phyloP scores from a whole-genome alignment of 805 yeast species.

The Yamadazyma paraphyllophila region DNA sequence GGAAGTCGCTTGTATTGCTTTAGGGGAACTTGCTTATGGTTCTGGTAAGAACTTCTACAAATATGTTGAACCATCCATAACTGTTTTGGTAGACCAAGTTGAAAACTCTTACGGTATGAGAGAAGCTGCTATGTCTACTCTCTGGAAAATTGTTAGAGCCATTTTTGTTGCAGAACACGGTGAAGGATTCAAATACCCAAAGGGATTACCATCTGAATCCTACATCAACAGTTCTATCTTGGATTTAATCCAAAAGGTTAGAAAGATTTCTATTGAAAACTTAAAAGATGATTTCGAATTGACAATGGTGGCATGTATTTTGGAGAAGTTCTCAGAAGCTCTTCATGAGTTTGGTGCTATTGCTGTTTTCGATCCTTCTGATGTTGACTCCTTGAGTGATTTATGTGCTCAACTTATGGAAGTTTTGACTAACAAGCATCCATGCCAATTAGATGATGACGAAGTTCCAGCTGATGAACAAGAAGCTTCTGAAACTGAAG shows the following conservation, averaged over 20 bases:
- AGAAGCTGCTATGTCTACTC: conserved; percentile 75
- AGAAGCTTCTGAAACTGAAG: conserved; percentile 46
- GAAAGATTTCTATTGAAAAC: conserved; percentile 60
- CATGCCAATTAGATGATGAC: conserved; percentile 68
- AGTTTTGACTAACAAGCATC: conserved; percentile 77
- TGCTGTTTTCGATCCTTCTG: conserved; percentile 59
- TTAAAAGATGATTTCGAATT: conserved; percentile 82
- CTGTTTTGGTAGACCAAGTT: conserved; percentile 64
- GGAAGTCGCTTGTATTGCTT: conserved; percentile 90
- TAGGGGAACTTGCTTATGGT: conserved; percentile 84
- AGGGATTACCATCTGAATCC: conserved; percentile 60
- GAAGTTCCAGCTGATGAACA: conserved; percentile 66
- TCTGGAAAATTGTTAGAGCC: conserved; percentile 81
- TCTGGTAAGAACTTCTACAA: conserved; percentile 78
- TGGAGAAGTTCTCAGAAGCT: conserved; percentile 71
- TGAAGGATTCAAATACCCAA: conserved; percentile 50
- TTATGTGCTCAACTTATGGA: conserved; percentile 70
- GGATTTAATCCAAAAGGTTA: conserved; percentile 60
- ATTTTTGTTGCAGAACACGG: conserved; percentile 56
- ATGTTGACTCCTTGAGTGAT: conserved; percentile 53
- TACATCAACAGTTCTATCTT: conserved; percentile 59
- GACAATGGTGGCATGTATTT: conserved; percentile 72
- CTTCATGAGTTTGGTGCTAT: conserved; percentile 70
- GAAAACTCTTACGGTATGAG: conserved; percentile 90
- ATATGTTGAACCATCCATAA: conserved; percentile 69